Percentiles rank a stretch among this genome's conserved stretches.
These are phyloP conservation scores for Ganoderma leucocontextum DNA, from an alignment of 1,284 basidiomycete species.

Conservation along the genomic window DNA sequence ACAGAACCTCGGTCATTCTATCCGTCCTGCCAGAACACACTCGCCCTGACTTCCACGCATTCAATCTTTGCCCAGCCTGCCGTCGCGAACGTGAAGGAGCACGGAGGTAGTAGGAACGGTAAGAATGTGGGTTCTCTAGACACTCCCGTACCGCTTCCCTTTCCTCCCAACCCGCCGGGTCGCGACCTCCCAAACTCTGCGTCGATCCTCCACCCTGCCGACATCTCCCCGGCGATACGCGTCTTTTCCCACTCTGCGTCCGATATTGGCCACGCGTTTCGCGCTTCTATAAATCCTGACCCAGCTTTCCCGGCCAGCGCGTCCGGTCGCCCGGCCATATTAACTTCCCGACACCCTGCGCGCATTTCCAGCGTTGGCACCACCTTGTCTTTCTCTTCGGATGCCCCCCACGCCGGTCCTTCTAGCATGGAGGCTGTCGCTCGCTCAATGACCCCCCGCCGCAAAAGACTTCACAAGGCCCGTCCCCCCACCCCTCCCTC, in stretches of 20 bases:
- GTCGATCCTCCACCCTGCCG: conserved; percentile 33
- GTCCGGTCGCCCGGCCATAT: conserved; percentile 27
- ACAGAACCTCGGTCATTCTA: background rate
- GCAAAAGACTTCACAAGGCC: conserved; percentile 29
- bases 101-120: conserved; percentile 11
- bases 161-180: conserved; percentile 28
- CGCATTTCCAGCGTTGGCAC: conserved; percentile 19
- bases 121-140: conserved; percentile 10
- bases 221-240: conserved; percentile 27
- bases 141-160: conserved; percentile 27
- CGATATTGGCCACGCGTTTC: conserved; percentile 32
- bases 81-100: conserved; percentile 10
- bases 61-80: conserved; percentile 12
- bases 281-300: conserved; percentile 24
- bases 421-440: conserved; percentile 27
- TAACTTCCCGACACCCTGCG: conserved; percentile 26
- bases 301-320: conserved; percentile 29
- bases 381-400: conserved; percentile 21
- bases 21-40: conserved; percentile 7
- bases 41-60: conserved; percentile 17
- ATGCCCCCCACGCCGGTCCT: conserved; percentile 19
- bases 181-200: conserved; percentile 28
- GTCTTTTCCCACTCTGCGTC: conserved; percentile 31
- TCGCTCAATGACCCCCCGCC: conserved; percentile 23
- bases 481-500: conserved; percentile 23